A percentile compares a stretch with the other conserved stretches of the same genome.
Evolutionary conservation across 129 eudicot species (phyloP).

Genomic region (Heracleum sosnowskyi): DNA sequence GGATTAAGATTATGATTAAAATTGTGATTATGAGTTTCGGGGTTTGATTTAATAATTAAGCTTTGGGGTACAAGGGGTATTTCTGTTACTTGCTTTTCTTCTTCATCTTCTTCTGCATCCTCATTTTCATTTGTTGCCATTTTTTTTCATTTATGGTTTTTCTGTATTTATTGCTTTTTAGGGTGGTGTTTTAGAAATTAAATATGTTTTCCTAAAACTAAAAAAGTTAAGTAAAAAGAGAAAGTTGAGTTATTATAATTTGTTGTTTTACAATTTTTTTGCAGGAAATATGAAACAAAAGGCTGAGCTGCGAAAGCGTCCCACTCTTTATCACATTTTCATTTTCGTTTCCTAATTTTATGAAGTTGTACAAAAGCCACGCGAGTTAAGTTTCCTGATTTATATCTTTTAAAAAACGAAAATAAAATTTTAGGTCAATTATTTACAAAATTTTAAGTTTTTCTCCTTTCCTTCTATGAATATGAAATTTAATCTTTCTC

Average conservation of each 20-base stretch:
- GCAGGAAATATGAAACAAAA: not conserved
- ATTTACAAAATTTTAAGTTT: too few species aligned
- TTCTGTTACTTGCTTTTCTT: slow-evolving; percentile 9
- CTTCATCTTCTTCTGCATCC: slow-evolving; percentile 13
- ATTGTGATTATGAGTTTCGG: not conserved
- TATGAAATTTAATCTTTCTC: too few species aligned
- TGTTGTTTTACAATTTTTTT: not conserved
- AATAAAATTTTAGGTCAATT: too few species aligned
- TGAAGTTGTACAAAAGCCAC: too few species aligned
- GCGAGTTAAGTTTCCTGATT: too few species aligned
- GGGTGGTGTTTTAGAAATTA: not conserved
- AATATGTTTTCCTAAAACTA: not conserved
- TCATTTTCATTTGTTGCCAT: slow-evolving; percentile 23
- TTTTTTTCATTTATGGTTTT: not conserved
- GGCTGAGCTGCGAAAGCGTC: slow-evolving; percentile 4
- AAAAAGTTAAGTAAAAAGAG: not conserved
- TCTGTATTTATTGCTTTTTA: not conserved
- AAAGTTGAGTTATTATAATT: not conserved
- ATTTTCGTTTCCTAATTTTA: not conserved
- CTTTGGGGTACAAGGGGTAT: slow-evolving; percentile 9
- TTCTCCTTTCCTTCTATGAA: too few species aligned
- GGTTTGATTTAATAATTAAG: slow-evolving; percentile 21
- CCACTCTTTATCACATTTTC: not conserved
- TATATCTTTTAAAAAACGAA: too few species aligned
- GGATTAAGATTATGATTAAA: slow-evolving; percentile 10